phyloP scores from a whole-genome alignment of 352 stramenopile genomes.

The Phytophthora syringae region DNA sequence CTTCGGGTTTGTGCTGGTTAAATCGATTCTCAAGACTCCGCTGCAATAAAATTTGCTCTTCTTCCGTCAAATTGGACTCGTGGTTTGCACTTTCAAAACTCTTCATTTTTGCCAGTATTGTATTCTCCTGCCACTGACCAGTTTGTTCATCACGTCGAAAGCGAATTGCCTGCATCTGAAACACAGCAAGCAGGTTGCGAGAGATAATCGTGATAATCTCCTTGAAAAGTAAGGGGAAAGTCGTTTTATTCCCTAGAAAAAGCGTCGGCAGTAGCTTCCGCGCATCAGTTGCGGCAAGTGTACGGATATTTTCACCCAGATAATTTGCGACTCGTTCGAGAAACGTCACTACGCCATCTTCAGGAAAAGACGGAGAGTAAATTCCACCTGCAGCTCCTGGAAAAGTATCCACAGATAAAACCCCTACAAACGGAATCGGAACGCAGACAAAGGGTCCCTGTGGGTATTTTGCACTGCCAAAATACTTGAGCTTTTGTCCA shows the following conservation, averaged over 20 bases:
- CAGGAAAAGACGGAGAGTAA: constrained; percentile 56
- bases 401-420: constrained; percentile 74
- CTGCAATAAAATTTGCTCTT: background rate
- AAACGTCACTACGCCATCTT: constrained; percentile 62
- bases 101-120: constrained; percentile 8
- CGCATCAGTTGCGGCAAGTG: constrained; percentile 26
- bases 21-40: constrained; percentile 16
- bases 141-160: constrained; percentile 16
- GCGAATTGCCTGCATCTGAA: constrained; percentile 46
- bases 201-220: constrained; percentile 45
- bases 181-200: constrained; percentile 46
- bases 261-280: constrained; percentile 36
- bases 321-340: constrained; percentile 54
- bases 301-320: constrained; percentile 54
- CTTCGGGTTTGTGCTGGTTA: background rate
- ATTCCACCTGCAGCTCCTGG: constrained; percentile 54
- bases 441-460: constrained; percentile 66
- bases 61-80: background rate
- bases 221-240: constrained; percentile 44
- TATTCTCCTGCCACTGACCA: constrained; percentile 14
- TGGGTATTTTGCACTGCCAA: constrained; percentile 15
- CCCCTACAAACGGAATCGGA: constrained; percentile 72
- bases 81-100: background rate
- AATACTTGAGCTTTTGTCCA: constrained; percentile 36
- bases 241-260: constrained; percentile 70